Evolutionary conservation across 805 yeast genomes (phyloP), one percentile per base, ranked within the genome.

Genomic region (Starmerella powellii): DNA sequence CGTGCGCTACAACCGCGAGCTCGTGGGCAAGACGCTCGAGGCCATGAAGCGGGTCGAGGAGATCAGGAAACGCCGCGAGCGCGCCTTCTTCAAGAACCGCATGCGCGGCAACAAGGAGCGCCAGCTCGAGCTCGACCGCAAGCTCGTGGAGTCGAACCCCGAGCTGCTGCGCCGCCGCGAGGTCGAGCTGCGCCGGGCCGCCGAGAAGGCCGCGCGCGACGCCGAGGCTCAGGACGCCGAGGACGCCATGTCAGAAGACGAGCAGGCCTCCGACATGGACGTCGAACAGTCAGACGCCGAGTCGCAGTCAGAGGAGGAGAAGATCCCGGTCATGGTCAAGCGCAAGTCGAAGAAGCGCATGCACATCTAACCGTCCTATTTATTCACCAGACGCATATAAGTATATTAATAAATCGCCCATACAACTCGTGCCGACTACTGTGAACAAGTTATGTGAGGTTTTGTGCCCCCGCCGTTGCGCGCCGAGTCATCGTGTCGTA

Each of bases 71-170:
- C 86, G 79, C 72, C 80, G 98, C 71, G 98, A 91, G 66, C 75
- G 94, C 61, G 96, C 97, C 13, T 91, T 91, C 86, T 91, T 84
- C 72, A 88, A 87, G 85, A 86, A 87, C 70, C 82, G 98, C 77
- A 91, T 91, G 98, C 84, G 82, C 66, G 96, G 95, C 51, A 91
- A 91, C 69, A 82, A 78, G 66, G 95, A 82, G 54, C 76, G 77
- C 63, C 81, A 82, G 63, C 71, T 85, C 58, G 84, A 78, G 42
- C 70, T 80, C 44, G 98, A 91, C 66, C 78, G 77, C 67, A 84
- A 84, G 66, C 72, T 91, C 60, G 91, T 91, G 37, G 95, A 79
- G 60, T 68, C 74, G 44, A 76, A 91, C 67, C 95, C 95, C 54
- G 94, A 82, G 61, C 69, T 88, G 61, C 72, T 91, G 66, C 81